Evolutionary conservation across 345 rosid species (phyloP), one percentile per base, ranked within the genome.

Genomic region (Garcia nutans): DNA sequence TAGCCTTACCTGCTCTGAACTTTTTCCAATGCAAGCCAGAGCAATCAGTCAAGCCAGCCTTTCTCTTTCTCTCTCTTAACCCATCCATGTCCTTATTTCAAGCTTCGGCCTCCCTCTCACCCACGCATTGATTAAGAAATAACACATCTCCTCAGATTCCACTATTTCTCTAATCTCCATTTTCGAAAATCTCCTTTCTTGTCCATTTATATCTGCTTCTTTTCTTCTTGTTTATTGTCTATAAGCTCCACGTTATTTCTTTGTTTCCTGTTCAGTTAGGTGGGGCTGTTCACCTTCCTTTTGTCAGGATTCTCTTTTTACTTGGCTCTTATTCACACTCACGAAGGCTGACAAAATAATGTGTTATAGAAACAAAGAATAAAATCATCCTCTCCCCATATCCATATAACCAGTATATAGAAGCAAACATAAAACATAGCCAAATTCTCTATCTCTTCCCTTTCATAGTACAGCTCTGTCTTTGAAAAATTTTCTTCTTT

Each of bases 281-380:
- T 90, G 81, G 88, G 86, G 79, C 93, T 90, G 99, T 65, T 93
- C 89, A 93, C 86, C 97, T 66, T 85, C 87, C 83, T 81, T 76
- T 76, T 83, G 81, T 82, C 90, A 76, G 81, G 74, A 77, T 73
- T 84, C 80, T 80, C 84, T 52, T 44, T 47, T 54, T 44, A 6
- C 65, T 17, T 33, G 70, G 71, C 75, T 79, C 81, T n/a, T 37
- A 20, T 65, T 73, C 22, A 70, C 31, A 56, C 85, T 74, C 37
- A 75, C 79, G 76, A 64, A 64, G 31, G 67, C 77, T 83, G 84
- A 85, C 77, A 75, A 75, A 65, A 75, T 20, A 8, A 44, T 54
- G 15, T 16, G 19, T 7, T 47, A 67, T 24, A 50, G 52, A 68
- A 68, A 42, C 52, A 62, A 23, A 71, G 20, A 74, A 63, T 74